Percentiles rank a stretch among this genome's conserved stretches.
These are phyloP conservation scores for Pestalotiopsis sp. DNA, from an alignment of 2,329 filamentous ascomycete species.

Conservation along the genomic window DNA sequence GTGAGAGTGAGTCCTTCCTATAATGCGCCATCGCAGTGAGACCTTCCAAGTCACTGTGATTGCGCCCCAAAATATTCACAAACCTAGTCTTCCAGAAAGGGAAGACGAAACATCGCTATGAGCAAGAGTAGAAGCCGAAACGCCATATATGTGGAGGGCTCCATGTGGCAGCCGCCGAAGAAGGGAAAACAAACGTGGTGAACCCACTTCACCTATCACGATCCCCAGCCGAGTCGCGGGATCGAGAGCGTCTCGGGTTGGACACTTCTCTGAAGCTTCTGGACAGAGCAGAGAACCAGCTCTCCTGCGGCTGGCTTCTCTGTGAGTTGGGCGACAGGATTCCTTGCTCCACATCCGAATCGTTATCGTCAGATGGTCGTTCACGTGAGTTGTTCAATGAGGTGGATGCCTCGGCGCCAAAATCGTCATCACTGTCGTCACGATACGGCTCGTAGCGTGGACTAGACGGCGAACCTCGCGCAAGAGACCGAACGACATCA, in stretches of 20 bases:
- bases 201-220: conserved; percentile 7
- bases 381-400: conserved; percentile 22
- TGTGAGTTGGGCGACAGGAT: conserved; percentile 27
- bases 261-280: conserved; percentile 10
- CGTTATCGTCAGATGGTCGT: conserved; percentile 22
- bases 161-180: neutral
- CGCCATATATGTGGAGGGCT: conserved; percentile 9
- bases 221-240: conserved; percentile 1
- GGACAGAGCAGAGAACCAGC: conserved; percentile 37
- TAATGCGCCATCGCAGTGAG: conserved; percentile 1
- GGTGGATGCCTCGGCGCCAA: conserved; percentile 20
- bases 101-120: conserved; percentile 3
- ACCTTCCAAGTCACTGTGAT: neutral
- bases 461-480: conserved; percentile 53
- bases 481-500: conserved; percentile 79
- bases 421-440: conserved; percentile 53
- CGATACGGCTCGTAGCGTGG: conserved; percentile 58
- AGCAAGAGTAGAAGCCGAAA: neutral
- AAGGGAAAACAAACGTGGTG: neutral
- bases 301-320: conserved; percentile 27
- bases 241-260: neutral
- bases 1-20: conserved; percentile 8
- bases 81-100: neutral
- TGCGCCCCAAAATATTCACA: neutral
- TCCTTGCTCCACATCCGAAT: conserved; percentile 48